A percentile compares a stretch with the other conserved stretches of the same genome.
These are phyloP conservation scores for Suillus placidus DNA, from an alignment of 768 basidiomycete species.

Conservation along the genomic window DNA sequence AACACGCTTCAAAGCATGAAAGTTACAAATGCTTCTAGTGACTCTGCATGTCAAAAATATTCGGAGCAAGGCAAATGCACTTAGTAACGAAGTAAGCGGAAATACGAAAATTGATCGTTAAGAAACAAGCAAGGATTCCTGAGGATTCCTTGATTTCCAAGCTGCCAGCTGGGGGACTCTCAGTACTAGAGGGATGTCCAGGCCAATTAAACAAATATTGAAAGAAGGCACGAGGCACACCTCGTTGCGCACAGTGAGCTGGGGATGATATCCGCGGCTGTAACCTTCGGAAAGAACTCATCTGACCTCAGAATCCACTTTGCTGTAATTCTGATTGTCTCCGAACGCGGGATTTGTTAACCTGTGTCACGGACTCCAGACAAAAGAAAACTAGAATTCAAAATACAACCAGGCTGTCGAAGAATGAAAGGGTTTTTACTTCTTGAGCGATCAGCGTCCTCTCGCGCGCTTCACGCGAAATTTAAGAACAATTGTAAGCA, in stretches of 20 bases:
- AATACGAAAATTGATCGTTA: neutral
- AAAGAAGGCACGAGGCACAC: constrained; percentile 28
- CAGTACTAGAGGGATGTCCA: neutral
- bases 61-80: neutral
- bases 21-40: neutral
- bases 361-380: neutral
- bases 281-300: constrained; percentile 24
- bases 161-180: neutral
- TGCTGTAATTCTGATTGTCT: constrained; percentile 22
- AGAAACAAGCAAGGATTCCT: neutral
- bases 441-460: neutral
- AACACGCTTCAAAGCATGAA: neutral
- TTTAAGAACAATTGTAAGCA: neutral
- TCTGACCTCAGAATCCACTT: constrained; percentile 20
- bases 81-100: neutral
- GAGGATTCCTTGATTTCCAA: neutral
- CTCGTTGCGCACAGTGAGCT: constrained; percentile 15
- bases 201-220: neutral
- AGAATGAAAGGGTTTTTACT: neutral
- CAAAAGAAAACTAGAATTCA: neutral
- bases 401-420: neutral
- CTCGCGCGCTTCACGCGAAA: neutral
- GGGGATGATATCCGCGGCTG: constrained; percentile 35
- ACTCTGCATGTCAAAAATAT: neutral
- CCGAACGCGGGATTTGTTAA: constrained; percentile 16